Evolutionary conservation across 2,329 filamentous ascomycete genomes (phyloP), one percentile per base, ranked within the genome.

Genomic region (Cryphonectria parasitica): DNA sequence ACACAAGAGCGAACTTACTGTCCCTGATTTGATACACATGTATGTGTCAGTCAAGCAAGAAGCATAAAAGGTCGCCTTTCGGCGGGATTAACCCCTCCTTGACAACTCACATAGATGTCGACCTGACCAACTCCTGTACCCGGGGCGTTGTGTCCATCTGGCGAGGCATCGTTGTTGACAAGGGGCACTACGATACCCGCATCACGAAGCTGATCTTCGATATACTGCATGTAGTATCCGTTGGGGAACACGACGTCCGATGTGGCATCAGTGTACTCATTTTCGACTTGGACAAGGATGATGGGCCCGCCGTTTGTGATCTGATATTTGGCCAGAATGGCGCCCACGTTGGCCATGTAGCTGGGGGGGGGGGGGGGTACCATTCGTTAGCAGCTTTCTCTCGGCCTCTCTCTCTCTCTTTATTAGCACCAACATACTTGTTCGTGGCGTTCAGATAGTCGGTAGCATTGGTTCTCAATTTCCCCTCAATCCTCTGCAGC

Each of bases 261-360:
- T 25, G 81, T 79, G 1, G 83, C 84, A 19, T 81, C 78, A 0
- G 87, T 89, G 69, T 78, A 93, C 75, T 94, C 91, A 73, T 94
- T 94, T 76, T 94, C 91, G 0, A 89, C 89, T 77, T 94, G 91
- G 34, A 90, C 83, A 1, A 93, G 81, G 68, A 93, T 91, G 41
- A 93, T 84, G 0, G 91, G 90, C 45, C 92, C 91, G 2, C 90
- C 91, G 73, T 93, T 91, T 0, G 91, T 93, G 76, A 94, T 93
- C 75, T 93, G 91, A 2, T 86, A 88, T 68, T 87, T 86, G 2
- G 90, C 89, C 74, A 94, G 88, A 19, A 88, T 87, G 28, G 83
- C 82, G 31, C 85, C 86, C 69, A 92, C 84, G 31, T 87, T 82
- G 19, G 83, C 78, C 69, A 87, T 84, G 74, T 92, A 92, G 74